Evolutionary conservation across 345 rosid species (phyloP), one percentile per base, ranked within the genome.

Genomic region (Acer negundo): DNA sequence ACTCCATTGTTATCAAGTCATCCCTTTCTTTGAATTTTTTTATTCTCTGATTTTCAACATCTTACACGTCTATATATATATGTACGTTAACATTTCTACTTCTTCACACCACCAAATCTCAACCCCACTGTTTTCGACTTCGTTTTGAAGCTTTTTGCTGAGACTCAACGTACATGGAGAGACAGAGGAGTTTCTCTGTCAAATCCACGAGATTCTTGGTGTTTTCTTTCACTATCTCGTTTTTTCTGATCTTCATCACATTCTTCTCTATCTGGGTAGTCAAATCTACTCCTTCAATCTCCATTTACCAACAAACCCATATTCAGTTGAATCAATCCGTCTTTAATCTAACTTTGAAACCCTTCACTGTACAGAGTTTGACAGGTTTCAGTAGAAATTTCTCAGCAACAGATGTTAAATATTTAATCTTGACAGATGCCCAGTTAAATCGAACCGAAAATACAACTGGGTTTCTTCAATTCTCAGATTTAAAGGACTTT

Each of bases 121-220:
- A 35, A 26, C 67, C 62, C 40, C 31, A 23, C 28, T 53, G 28
- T 7, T 53, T 65, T 23, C 10, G 42, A 56, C 77, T 70, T 44
- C 8, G 10, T 23, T 35, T 82, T 58, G 70, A 78, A 70, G 69
- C 69, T 56, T 10, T 47, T 6, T 63, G 10, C 1, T 35, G 16
- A 9, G 69, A 16, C 46, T 17, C 4, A 26, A 8, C 3, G 10
- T 20, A 63, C 67, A 95, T 95, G 99, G 98, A 93, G 82, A 90
- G 93, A 82, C 97, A 89, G 75, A 80, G 84, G 78, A 95, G 95
- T 85, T 93, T 93, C 88, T 82, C 87, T 51, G 76, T 89, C 49
- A 95, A 88, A 84, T 82, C 95, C 81, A 81, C 92, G 0, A 87
- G 90, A 79, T 77, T 85, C 75, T 84, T 90, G 68, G 84, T 82